Conservation (phyloP, 805 yeast genomes). For the Cyberlindnera veronae region DNA sequence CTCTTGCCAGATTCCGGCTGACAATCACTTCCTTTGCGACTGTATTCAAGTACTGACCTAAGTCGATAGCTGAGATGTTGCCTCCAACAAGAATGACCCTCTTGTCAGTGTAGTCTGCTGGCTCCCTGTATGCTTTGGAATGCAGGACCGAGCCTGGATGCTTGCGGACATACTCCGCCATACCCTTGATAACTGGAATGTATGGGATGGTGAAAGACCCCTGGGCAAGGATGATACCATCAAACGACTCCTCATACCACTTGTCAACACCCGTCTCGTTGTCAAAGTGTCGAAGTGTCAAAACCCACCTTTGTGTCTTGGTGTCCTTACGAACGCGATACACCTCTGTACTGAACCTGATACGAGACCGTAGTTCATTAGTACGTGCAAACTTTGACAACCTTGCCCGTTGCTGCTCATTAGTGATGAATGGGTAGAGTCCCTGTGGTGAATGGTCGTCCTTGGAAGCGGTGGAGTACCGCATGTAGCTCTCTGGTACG, state of each 20-base stretch:
- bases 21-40: constrained; percentile 47
- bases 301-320: constrained; percentile 33
- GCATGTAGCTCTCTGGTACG: constrained; percentile 34
- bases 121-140: constrained; percentile 46
- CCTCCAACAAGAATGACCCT: constrained; percentile 45
- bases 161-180: constrained; percentile 37
- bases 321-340: constrained; percentile 32
- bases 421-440: constrained; percentile 37
- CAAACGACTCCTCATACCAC: constrained; percentile 49
- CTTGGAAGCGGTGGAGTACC: constrained; percentile 34
- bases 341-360: constrained; percentile 39
- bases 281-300: constrained; percentile 27
- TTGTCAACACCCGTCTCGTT: constrained; percentile 21
- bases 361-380: constrained; percentile 30
- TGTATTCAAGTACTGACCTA: constrained; percentile 41
- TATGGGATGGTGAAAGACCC: constrained; percentile 59
- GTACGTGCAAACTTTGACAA: constrained; percentile 28
- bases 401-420: constrained; percentile 32
- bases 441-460: constrained; percentile 13
- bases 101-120: constrained; percentile 36
- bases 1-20: constrained; percentile 67
- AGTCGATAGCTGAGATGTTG: constrained; percentile 40
- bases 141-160: constrained; percentile 48
- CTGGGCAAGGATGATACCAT: constrained; percentile 53
- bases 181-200: constrained; percentile 48